Base-by-base conservation (phyloP, 2,329 filamentous ascomycete species). In the Chaetoscypha palmicola region DNA sequence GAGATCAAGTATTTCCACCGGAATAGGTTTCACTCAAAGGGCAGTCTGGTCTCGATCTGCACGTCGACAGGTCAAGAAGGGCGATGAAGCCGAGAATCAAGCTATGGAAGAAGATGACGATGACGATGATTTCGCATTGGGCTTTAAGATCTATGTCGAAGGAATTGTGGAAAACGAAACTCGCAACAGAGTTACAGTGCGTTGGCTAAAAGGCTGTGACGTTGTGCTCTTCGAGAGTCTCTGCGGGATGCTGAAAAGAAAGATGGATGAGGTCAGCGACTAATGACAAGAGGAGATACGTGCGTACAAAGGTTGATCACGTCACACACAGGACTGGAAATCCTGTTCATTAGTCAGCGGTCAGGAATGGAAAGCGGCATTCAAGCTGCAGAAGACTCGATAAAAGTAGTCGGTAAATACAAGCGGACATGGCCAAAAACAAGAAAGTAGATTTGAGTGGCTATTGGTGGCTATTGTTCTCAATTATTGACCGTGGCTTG, bases 191-290 rank as follows among this genome's bases (percentile, higher is more conserved):
- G 66, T 83, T 3, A 54, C 64, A 3, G 68, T 84, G 42, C 71
- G 85, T 23, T 94, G 87, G 90, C 59, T 87, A 1, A 80, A 86
- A 55, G 91, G 92, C 0, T 69, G 72, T 4, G 85, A 94, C 52
- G 69, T 75, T 14, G 72, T 81, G 1, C 59, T 92, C 0, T 95
- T 91, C 63, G 86, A 94, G 65, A 96, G 90, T 60, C 88, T 98
- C 50, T 83, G 81, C 48, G 89, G 87, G 0, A 88, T 90, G 68
- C 51, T 94, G 34, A 85, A 80, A 62, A 69, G 75, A 26, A 75
- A 72, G 46, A 43, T 70, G 2, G 56, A 57, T 17, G 44, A 48
- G 34, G 28, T n/a, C n/a, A n/a, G n/a, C n/a, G n/a, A n/a, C n/a
- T n/a, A n/a, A n/a, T n/a, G n/a, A n/a, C n/a, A n/a, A n/a, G n/a